phyloP scores from a whole-genome alignment of 768 basidiomycete genomes.

The Mycena capillaripes region DNA sequence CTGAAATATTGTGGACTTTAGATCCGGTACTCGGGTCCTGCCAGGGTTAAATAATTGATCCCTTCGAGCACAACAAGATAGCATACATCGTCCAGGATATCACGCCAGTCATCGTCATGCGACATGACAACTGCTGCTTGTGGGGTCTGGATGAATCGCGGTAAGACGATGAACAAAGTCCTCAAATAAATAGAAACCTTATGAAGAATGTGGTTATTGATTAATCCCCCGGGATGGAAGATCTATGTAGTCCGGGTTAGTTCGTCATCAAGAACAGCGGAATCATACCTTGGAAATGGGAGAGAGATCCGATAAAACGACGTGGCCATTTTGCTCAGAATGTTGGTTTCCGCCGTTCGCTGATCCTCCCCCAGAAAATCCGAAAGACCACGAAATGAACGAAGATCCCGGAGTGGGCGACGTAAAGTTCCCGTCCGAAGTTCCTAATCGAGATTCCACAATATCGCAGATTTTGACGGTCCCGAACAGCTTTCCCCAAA shows the following conservation, averaged over 20 bases:
- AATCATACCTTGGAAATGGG: neutral
- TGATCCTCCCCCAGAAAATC: neutral
- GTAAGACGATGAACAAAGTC: neutral
- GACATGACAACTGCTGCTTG: slow-evolving; percentile 4
- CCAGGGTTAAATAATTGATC: no score
- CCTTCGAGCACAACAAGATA: neutral
- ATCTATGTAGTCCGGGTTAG: neutral
- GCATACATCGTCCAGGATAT: slow-evolving; percentile 8
- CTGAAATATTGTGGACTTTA: neutral
- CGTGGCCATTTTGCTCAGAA: neutral
- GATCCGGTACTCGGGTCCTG: neutral
- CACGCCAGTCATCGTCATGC: slow-evolving; percentile 15
- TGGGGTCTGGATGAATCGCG: neutral
- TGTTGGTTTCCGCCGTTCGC: neutral
- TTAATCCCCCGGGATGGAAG: slow-evolving; percentile 1
- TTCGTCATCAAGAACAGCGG: neutral
- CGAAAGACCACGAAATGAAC: neutral
- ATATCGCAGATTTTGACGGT: slow-evolving; percentile 1
- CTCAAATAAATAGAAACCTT: neutral
- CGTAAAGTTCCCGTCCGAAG: neutral
- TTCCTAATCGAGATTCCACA: neutral
- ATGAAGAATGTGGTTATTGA: slow-evolving; percentile 2
- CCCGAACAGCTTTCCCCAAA: slow-evolving; percentile 15
- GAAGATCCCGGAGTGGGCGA: neutral
- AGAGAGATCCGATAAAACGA: neutral